Evolutionary conservation across 192 early-diverging fungal genomes (phyloP), one percentile per base, ranked within the genome.

Genomic region (Pilobolus umbonatus): DNA sequence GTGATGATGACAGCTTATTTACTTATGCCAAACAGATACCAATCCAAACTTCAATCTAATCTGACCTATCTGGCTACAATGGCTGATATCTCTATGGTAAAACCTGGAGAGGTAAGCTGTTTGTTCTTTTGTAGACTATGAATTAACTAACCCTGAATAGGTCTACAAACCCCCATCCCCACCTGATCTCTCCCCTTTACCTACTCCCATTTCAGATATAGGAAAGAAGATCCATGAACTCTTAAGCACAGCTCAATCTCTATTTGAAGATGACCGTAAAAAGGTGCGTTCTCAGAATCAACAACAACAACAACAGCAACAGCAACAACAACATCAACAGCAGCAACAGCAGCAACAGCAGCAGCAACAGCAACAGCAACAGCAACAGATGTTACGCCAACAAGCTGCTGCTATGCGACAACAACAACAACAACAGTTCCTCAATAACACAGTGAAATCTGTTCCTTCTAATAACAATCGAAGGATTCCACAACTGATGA

Each of bases 31-130:
- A 38, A 38, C 7, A 68, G 57, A 62, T 68, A 68, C 55, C 59
- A 68, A 61, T 32, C 59, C 40, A 38, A 60, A 44, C 49, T 68
- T 30, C 66, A 68, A 45, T 68, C 66, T 15, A 68, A 68, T 34
- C 39, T 68, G 38, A 68, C 66, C 5, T 68, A 68, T 49, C 34
- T 68, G 29, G 66, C 66, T 17, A 68, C 66, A 24, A 68, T 68
- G 66, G 66, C 66, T 32, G 66, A 68, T 47, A 51, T 59, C 31
- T 51, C 64, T 5, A 57, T 64, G 36, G 52, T 65, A 12, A 65
- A 65, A 22, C 63, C 55, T n/a, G 63, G 55, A 29, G 63, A 65
- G 25, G 63, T 60, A 60, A 58, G 55, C 10, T 19, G 7, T 52
- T 29, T 7, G 22, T 1, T 24, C n/a, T 42, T 42, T 7, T 22